Evolutionary conservation across 345 rosid genomes (phyloP).

Genomic region (Populus pruinosa): DNA sequence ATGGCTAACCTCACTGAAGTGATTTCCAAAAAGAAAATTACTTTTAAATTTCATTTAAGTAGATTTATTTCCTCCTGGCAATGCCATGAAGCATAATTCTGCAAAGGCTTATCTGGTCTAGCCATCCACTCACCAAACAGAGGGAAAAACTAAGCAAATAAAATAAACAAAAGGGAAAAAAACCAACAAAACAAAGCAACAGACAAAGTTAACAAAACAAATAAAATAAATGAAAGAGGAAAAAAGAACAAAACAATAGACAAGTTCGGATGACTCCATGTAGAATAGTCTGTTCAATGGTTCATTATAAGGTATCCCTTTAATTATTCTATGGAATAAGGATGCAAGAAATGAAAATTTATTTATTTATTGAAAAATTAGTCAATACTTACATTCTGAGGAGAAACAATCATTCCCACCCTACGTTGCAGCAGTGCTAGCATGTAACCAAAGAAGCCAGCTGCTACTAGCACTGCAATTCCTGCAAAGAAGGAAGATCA

Average conservation of each 20-base stretch:
- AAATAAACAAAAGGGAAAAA: not conserved
- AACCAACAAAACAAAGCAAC: too few relatives aligned
- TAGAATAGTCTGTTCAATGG: not conserved
- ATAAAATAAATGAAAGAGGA: not conserved
- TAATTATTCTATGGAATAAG: not conserved
- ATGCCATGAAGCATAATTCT: not conserved
- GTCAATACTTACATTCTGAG: conserved; percentile 53
- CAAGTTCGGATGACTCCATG: not conserved
- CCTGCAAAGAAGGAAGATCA: conserved; percentile 49
- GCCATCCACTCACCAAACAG: not conserved
- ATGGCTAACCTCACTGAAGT: not conserved
- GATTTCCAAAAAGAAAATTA: not conserved
- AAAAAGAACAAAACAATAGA: not conserved
- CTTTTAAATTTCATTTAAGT: not conserved
- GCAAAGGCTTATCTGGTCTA: not conserved
- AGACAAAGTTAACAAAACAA: not conserved
- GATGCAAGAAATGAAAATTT: not conserved
- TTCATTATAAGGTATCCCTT: not conserved
- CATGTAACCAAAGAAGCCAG: conserved; percentile 96
- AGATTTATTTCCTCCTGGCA: not conserved
- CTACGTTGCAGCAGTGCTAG: conserved; percentile 83
- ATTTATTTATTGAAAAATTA: not conserved
- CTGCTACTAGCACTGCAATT: conserved; percentile 86
- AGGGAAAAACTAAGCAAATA: not conserved
- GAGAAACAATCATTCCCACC: conserved; percentile 63